Base-by-base conservation (phyloP, 2,329 filamentous ascomycete genomes). In the Didymella lethalis region DNA sequence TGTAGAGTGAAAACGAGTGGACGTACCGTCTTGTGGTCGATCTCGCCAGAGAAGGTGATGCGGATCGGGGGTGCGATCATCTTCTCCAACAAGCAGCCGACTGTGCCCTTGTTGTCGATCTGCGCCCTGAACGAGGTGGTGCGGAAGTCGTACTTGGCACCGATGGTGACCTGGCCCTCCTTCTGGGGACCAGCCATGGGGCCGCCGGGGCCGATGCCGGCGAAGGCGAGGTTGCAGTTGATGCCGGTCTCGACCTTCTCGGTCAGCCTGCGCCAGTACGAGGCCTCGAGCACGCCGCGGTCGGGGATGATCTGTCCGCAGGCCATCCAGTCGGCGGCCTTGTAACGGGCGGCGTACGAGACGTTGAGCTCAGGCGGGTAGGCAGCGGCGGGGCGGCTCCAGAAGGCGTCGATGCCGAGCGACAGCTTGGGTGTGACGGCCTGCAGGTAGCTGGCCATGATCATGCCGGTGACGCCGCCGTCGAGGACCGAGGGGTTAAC, bases 121-220 rank as follows among this genome's bases (percentile, higher is more conserved):
- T 99, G 95, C 44, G 94, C 95, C 66, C 94, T 89, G 88, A 97
- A 97, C 41, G 92, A 95, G 49, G 92, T 95, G 54, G 92, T 95
- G 75, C 92, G 88, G 87, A 99, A 99, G 78, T 97, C 94, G 81
- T 99, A 99, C 82, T 99, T 99, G 77, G 93, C 92, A 73, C 94
- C 95, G 71, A 98, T 86, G 54, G 93, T 92, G 53, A 96, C 93
- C 62, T 92, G 86, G 55, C 95, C 95, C 79, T 99, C 93, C 79
- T 93, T 94, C 78, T 89, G 86, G 53, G 69, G 70, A n/a, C 88
- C 88, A 60, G 85, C 87, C 72, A 92, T 92, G 64, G 87, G 86
- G 51, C 86, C 86, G 67, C 59, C 75, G 59, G 86, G 75, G 31
- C 88, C 83, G 31, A 87, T 84, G 28, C 81, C 81, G 25, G 85